These are phyloP conservation scores for Cicer bijugum DNA, from an alignment of 306 rosid genomes.

Conservation along the genomic window DNA sequence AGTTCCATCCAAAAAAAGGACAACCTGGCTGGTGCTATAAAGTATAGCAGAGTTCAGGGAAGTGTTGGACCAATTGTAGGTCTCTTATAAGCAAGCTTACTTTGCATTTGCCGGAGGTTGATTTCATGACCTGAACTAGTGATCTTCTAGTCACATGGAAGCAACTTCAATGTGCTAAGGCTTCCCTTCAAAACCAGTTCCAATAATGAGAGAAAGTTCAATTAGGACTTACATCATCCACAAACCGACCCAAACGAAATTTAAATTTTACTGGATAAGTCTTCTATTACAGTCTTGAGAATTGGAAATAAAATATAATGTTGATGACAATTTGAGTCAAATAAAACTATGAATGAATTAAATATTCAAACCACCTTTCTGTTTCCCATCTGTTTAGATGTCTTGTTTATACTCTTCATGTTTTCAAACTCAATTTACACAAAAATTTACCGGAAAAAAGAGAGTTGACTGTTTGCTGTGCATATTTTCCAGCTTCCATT, in stretches of 20 bases:
- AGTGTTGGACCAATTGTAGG: not conserved
- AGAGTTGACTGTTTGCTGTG: slow-evolving; percentile 32
- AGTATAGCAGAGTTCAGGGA: not conserved
- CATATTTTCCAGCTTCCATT: slow-evolving; percentile 80
- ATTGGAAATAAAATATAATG: slow-evolving; percentile 20
- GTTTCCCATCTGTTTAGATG: not conserved
- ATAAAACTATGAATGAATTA: slow-evolving; percentile 28
- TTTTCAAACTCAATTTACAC: slow-evolving; percentile 37
- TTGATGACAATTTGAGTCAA: not conserved
- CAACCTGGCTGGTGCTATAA: not conserved
- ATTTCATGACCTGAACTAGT: not conserved
- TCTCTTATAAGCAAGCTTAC: not conserved
- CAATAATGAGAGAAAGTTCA: not conserved
- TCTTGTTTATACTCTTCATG: slow-evolving; percentile 26
- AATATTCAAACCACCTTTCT: slow-evolving; percentile 19
- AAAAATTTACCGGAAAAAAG: slow-evolving; percentile 19
- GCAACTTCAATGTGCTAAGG: slow-evolving; percentile 2
- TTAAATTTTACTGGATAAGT: slow-evolving; percentile 17
- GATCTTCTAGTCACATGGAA: not conserved
- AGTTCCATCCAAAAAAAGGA: not conserved
- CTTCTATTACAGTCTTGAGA: slow-evolving; percentile 18
- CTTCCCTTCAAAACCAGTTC: slow-evolving; percentile 11
- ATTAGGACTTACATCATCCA: slow-evolving; percentile 12
- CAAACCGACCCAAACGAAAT: slow-evolving; percentile 26
- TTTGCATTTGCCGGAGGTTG: slow-evolving; percentile 1